These are phyloP conservation scores for Fennellomyces sp. DNA, from an alignment of 371 early-diverging fungal genomes.

Conservation along the genomic window DNA sequence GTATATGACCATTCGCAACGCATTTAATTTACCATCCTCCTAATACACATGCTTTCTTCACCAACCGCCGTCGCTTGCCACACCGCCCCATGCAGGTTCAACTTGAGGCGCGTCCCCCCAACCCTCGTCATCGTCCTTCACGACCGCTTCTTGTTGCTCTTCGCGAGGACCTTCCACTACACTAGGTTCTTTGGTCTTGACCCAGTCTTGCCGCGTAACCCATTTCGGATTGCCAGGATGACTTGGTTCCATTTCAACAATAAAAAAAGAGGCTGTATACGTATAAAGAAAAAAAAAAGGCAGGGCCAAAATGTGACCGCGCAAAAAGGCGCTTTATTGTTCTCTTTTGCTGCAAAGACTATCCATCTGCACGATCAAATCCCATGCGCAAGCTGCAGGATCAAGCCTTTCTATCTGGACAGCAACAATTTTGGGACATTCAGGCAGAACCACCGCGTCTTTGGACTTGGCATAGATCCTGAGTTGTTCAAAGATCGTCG, in stretches of 20 bases:
- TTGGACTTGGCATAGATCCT: too few relatives aligned
- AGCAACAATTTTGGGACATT: neutral
- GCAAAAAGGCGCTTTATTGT: too few relatives aligned
- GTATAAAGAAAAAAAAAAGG: neutral
- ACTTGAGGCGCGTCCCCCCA: neutral
- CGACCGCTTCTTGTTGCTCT: neutral
- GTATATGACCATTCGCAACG: neutral
- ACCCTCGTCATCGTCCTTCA: neutral
- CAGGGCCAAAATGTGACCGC: too few relatives aligned
- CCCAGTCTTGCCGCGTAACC: conserved; percentile 8
- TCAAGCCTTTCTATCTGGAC: neutral
- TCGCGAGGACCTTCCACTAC: neutral
- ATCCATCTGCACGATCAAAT: neutral
- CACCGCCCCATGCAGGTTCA: neutral
- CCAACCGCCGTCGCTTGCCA: neutral
- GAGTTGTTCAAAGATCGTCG: neutral
- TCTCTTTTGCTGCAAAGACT: neutral
- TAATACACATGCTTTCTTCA: too few relatives aligned
- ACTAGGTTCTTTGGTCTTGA: neutral
- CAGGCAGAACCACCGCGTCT: neutral
- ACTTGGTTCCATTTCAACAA: neutral
- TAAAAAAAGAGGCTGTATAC: neutral
- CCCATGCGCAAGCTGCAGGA: neutral
- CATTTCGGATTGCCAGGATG: conserved; percentile 16
- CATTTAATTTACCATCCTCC: too few relatives aligned